A percentile compares a stretch with the other conserved stretches of the same genome.
Conservation (phyloP, 2,329 filamentous ascomycete genomes). For the Fusarium sp. region DNA sequence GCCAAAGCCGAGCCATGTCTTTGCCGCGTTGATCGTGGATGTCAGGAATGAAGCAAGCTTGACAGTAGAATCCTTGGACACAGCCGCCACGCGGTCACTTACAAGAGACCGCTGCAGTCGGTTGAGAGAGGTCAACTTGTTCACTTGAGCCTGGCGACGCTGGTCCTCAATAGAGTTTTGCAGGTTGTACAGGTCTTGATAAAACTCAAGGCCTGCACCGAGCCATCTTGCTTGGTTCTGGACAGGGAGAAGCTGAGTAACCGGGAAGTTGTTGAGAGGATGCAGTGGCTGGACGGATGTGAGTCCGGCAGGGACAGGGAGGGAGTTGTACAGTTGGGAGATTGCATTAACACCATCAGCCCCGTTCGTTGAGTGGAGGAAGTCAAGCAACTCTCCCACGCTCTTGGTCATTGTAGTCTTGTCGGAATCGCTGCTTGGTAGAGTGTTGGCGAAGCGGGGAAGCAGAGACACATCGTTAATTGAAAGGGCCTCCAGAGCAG, state of each 20-base stretch:
- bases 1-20: conserved; percentile 55
- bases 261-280: conserved; percentile 67
- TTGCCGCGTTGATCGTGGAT: conserved; percentile 55
- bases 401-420: conserved; percentile 15
- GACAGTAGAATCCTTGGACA: conserved; percentile 71
- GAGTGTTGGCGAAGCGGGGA: conserved; percentile 46
- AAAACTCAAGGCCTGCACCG: conserved; percentile 63
- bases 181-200: conserved; percentile 57
- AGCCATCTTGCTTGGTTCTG: conserved; percentile 59
- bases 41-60: conserved; percentile 64
- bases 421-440: conserved; percentile 15
- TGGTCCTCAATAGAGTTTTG: conserved; percentile 57
- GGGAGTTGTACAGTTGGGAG: conserved; percentile 48
- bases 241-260: conserved; percentile 59
- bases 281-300: conserved; percentile 62
- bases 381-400: conserved; percentile 44
- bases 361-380: conserved; percentile 49
- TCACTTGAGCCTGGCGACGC: conserved; percentile 55
- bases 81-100: conserved; percentile 63
- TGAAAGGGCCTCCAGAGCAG: conserved; percentile 61
- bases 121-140: conserved; percentile 66
- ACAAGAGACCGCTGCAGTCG: conserved; percentile 71
- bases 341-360: conserved; percentile 48
- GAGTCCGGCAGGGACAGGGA: conserved; percentile 42
- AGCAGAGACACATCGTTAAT: conserved; percentile 58